A percentile compares a stretch with the other conserved stretches of the same genome.
Evolutionary conservation across 805 yeast genomes (phyloP).

Genomic region (Saccharomycopsis sp.): DNA sequence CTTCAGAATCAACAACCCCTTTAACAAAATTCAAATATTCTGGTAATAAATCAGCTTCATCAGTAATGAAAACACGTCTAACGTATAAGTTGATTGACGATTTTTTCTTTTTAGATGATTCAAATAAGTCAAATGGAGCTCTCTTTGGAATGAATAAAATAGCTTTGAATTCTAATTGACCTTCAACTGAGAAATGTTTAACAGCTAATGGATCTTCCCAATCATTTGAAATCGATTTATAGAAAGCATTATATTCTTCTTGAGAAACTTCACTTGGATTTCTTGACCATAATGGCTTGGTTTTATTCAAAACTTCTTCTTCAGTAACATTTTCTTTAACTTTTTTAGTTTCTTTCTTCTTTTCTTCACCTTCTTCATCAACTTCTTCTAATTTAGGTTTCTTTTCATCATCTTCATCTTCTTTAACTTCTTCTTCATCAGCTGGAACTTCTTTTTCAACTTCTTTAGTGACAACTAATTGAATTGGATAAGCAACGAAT

Average conservation of each 20-base stretch:
- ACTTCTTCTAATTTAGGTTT: slow-evolving; percentile 70
- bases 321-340: slow-evolving; percentile 89
- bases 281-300: slow-evolving; percentile 99
- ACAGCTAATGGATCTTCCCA: slow-evolving; percentile 99
- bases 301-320: slow-evolving; percentile 96
- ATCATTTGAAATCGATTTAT: slow-evolving; percentile 98
- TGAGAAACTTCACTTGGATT: slow-evolving; percentile 94
- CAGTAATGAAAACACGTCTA: slow-evolving; percentile 98
- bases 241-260: slow-evolving; percentile 98
- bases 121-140: slow-evolving; percentile 98
- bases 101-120: slow-evolving; percentile 93
- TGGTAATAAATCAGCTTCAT: slow-evolving; percentile 98
- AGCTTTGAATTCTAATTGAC: slow-evolving; percentile 99
- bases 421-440: slow-evolving; percentile 49
- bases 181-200: slow-evolving; percentile 99
- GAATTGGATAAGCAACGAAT: slow-evolving; percentile 98
- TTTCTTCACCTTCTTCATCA: slow-evolving; percentile 60
- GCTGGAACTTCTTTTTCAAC: slow-evolving; percentile 95
- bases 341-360: slow-evolving; percentile 73
- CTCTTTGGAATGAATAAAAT: slow-evolving; percentile 96
- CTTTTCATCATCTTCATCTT: slow-evolving; percentile 50
- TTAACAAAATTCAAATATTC: slow-evolving; percentile 96
- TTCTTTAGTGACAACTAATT: slow-evolving; percentile 96
- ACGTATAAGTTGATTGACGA: slow-evolving; percentile 97
- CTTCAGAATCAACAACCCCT: slow-evolving; percentile 99